These are phyloP conservation scores for Phytophthora pseudosyringae DNA, from an alignment of 352 stramenopile species.

Conservation along the genomic window DNA sequence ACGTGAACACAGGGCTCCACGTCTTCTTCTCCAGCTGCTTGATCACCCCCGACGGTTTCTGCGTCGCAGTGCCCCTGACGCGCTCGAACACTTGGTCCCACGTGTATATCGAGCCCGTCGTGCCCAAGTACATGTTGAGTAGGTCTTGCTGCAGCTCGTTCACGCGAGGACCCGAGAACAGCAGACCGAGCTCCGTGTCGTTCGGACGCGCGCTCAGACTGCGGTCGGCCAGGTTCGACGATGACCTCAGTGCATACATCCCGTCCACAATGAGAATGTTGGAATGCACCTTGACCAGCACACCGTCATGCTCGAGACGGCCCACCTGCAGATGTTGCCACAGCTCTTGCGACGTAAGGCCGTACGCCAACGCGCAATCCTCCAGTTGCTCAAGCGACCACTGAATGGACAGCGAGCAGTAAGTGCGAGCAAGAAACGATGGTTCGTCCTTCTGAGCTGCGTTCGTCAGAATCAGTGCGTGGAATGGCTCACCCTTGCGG, in stretches of 20 bases:
- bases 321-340: conserved; percentile 57
- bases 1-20: conserved; percentile 76
- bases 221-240: conserved; percentile 79
- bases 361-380: conserved; percentile 48
- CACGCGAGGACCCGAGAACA: conserved; percentile 58
- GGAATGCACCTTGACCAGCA: conserved; percentile 81
- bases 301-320: conserved; percentile 47
- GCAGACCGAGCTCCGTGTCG: conserved; percentile 73
- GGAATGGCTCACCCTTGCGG: conserved; percentile 45
- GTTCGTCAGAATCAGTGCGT: conserved; percentile 76
- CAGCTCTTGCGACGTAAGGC: conserved; percentile 48
- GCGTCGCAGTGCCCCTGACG: conserved; percentile 14
- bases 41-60: conserved; percentile 46
- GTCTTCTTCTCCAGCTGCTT: conserved; percentile 56
- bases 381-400: conserved; percentile 81
- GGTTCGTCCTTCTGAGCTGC: conserved; percentile 80
- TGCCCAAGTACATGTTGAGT: conserved; percentile 73
- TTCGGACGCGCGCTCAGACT: conserved; percentile 72
- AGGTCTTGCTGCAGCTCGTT: conserved; percentile 63
- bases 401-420: conserved; percentile 79
- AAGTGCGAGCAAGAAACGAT: conserved; percentile 74
- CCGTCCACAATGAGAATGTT: conserved; percentile 83
- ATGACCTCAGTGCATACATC: conserved; percentile 72
- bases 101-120: conserved; percentile 36
- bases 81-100: conserved; percentile 30